phyloP scores from a whole-genome alignment of 192 early-diverging fungal species.

The Umbelopsis sp. region DNA sequence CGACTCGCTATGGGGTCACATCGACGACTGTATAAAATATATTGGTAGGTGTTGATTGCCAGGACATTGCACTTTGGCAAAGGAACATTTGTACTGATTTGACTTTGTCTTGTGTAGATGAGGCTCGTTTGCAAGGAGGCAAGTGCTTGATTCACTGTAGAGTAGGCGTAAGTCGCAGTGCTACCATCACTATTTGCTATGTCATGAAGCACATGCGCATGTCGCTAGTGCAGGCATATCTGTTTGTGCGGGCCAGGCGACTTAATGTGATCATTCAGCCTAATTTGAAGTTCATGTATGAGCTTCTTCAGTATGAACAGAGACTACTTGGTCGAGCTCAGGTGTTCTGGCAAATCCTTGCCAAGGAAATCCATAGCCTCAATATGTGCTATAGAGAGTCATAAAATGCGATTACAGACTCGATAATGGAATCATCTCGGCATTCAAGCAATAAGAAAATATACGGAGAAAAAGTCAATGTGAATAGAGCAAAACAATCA shows the following conservation, averaged over 20 bases:
- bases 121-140: slow-evolving; percentile 42
- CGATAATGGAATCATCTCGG: no score
- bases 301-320: slow-evolving; percentile 63
- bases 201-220: slow-evolving; percentile 55
- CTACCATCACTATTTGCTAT: slow-evolving; percentile 61
- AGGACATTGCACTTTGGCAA: not conserved
- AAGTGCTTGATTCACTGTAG: slow-evolving; percentile 59
- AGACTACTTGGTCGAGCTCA: slow-evolving; percentile 39
- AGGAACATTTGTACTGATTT: not conserved
- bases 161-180: slow-evolving; percentile 61
- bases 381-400: slow-evolving; percentile 58
- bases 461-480: no score
- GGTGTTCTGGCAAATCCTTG: slow-evolving; percentile 53
- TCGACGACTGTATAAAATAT: slow-evolving; percentile 52
- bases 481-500: no score
- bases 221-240: slow-evolving; percentile 55
- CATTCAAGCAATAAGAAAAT: no score
- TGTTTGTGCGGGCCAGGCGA: slow-evolving; percentile 59
- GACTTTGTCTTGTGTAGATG: slow-evolving; percentile 34
- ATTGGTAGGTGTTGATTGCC: slow-evolving; percentile 45
- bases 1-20: slow-evolving; percentile 52
- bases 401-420: slow-evolving; percentile 16
- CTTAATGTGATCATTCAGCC: slow-evolving; percentile 69
- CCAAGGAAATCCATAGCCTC: slow-evolving; percentile 53
- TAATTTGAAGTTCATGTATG: slow-evolving; percentile 66